phyloP scores from a whole-genome alignment of 768 basidiomycete species.

The Kockovaella imperatae region DNA sequence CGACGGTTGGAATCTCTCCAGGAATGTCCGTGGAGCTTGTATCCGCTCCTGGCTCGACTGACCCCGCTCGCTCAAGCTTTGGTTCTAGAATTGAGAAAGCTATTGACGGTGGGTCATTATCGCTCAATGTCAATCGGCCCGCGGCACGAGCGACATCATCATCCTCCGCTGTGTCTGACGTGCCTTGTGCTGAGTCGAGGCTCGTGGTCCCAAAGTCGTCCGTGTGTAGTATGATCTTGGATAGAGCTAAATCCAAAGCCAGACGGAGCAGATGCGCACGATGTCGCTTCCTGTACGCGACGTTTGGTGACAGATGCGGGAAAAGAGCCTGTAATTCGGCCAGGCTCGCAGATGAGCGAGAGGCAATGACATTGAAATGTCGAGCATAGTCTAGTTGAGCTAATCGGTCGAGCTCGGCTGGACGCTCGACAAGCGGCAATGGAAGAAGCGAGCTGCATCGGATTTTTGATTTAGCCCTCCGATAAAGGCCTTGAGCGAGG shows the following conservation, averaged over 20 bases:
- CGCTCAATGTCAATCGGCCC: constrained; percentile 13
- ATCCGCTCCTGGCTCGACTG: not conserved
- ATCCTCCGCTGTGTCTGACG: constrained; percentile 4
- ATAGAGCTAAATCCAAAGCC: constrained; percentile 11
- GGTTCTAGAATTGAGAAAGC: not conserved
- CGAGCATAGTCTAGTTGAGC: not conserved
- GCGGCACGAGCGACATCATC: constrained; percentile 17
- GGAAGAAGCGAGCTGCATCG: constrained; percentile 10
- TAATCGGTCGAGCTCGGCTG: not conserved
- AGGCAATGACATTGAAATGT: constrained; percentile 1
- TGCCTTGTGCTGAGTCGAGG: not conserved
- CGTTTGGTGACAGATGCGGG: not conserved
- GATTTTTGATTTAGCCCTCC: not conserved
- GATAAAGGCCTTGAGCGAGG: constrained; percentile 16
- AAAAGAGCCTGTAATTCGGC: not conserved
- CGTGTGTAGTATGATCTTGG: constrained; percentile 5
- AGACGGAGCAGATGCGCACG: constrained; percentile 6
- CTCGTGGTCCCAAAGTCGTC: constrained; percentile 2
- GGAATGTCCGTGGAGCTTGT: not conserved
- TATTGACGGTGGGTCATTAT: constrained; percentile 4
- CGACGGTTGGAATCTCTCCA: not conserved
- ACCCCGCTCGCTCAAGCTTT: not conserved
- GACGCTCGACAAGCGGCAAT: constrained; percentile 1
- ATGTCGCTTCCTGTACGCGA: not conserved
- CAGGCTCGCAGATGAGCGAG: not conserved